Evolutionary conservation across 2,329 filamentous ascomycete species (phyloP).

Genomic region (Grosmannia huntii): DNA sequence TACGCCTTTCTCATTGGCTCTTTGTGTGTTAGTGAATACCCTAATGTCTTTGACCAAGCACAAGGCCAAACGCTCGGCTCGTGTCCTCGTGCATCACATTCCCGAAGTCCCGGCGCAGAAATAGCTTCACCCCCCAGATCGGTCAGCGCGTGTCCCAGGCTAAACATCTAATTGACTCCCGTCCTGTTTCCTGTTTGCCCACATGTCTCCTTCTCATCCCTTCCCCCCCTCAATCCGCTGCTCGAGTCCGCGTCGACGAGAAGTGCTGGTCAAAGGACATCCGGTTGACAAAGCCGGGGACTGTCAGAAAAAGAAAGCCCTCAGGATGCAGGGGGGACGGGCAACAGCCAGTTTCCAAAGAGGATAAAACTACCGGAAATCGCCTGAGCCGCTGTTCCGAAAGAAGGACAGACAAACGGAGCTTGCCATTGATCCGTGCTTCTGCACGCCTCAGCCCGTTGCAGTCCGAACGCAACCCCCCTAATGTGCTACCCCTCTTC

Average conservation of each 20-base stretch:
- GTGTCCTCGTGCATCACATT: not conserved
- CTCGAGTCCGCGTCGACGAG: slow-evolving; percentile 18
- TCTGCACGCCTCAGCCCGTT: not conserved
- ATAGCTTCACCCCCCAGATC: not conserved
- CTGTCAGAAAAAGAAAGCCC: no score
- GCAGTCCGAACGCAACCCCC: slow-evolving; percentile 3
- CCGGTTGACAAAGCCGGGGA: not conserved
- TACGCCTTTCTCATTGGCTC: not conserved
- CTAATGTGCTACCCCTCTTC: not conserved
- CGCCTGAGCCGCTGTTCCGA: not conserved
- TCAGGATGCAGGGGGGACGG: not conserved
- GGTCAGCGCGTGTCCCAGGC: not conserved
- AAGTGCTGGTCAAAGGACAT: slow-evolving; percentile 6
- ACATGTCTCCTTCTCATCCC: not conserved
- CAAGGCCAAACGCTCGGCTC: not conserved
- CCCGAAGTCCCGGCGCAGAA: not conserved
- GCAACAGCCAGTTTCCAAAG: not conserved
- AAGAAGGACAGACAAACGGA: not conserved
- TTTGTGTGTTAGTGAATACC: not conserved
- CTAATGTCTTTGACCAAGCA: not conserved
- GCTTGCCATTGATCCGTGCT: not conserved
- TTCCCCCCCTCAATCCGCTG: not conserved
- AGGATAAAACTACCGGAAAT: not conserved
- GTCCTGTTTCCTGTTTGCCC: not conserved
- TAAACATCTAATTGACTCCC: not conserved